A percentile compares a stretch with the other conserved stretches of the same genome.
Evolutionary conservation across 345 rosid genomes (phyloP).

Genomic region (Gossypium bickii): DNA sequence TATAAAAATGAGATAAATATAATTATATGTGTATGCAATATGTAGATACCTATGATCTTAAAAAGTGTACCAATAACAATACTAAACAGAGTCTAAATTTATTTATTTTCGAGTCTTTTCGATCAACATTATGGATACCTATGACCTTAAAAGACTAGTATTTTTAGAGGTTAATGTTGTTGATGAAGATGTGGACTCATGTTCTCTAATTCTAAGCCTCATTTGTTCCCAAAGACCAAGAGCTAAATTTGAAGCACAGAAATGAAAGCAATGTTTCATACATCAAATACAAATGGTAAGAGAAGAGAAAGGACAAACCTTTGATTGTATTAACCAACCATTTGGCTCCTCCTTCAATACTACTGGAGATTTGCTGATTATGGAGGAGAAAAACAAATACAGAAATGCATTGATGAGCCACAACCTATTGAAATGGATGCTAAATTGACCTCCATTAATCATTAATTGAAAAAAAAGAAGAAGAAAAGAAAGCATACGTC

Average conservation of each 20-base stretch:
- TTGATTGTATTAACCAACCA: constrained; percentile 92
- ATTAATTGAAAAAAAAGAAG: neutral
- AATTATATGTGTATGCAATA: too few relatives aligned
- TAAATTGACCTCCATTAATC: too few relatives aligned
- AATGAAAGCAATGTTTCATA: neutral
- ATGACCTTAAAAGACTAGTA: neutral
- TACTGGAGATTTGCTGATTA: constrained; percentile 13
- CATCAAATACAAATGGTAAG: neutral
- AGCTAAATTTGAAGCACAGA: neutral
- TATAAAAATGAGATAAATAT: too few relatives aligned
- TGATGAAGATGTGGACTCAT: neutral
- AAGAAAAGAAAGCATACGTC: constrained; percentile 34
- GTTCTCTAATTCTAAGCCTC: neutral
- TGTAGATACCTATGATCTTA: too few relatives aligned
- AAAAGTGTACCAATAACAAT: too few relatives aligned
- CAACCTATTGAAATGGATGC: too few relatives aligned
- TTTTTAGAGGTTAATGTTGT: too few relatives aligned
- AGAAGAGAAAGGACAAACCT: constrained; percentile 36
- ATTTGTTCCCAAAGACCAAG: too few relatives aligned
- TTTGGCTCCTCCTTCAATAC: constrained; percentile 87
- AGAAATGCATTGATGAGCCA: neutral
- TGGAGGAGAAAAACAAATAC: neutral
- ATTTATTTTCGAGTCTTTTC: too few relatives aligned
- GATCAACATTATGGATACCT: neutral
- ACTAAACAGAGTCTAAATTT: too few relatives aligned